Percentiles rank a stretch among this genome's conserved stretches.
phyloP scores from a whole-genome alignment of 352 stramenopile species.

The Phytophthora lateralis region DNA sequence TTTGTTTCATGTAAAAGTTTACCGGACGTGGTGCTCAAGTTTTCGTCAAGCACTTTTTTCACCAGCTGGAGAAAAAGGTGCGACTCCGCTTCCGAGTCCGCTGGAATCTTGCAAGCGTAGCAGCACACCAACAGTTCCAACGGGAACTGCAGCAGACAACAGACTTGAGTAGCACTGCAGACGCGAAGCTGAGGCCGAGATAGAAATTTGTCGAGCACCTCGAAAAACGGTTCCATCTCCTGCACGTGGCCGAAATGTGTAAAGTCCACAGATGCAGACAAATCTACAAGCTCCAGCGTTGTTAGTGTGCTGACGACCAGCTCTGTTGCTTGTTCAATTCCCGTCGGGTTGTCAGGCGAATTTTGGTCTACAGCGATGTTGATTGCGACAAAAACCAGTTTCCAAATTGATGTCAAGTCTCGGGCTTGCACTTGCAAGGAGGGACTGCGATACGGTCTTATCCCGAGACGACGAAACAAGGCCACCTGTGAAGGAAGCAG shows the following conservation, averaged over 20 bases:
- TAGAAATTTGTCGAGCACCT: slow-evolving; percentile 31
- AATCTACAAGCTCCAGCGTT: slow-evolving; percentile 44
- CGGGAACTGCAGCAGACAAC: slow-evolving; percentile 46
- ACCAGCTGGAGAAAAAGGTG: slow-evolving; percentile 31
- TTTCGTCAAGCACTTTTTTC: slow-evolving; percentile 14
- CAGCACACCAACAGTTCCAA: slow-evolving; percentile 49
- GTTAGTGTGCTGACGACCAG: slow-evolving; percentile 41
- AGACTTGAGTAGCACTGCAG: slow-evolving; percentile 30
- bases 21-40: neutral
- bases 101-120: slow-evolving; percentile 39
- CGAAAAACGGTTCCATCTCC: slow-evolving; percentile 23
- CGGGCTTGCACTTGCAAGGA: neutral
- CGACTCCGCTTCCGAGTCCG: slow-evolving; percentile 15
- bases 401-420: slow-evolving; percentile 34
- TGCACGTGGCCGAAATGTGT: neutral
- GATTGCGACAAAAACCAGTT: slow-evolving; percentile 36
- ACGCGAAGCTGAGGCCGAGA: slow-evolving; percentile 16
- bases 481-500: slow-evolving; percentile 59
- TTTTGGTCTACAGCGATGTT: slow-evolving; percentile 25
- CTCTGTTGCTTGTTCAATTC: slow-evolving; percentile 36
- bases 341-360: neutral
- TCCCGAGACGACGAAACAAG: slow-evolving; percentile 44
- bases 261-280: slow-evolving; percentile 40
- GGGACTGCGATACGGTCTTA: slow-evolving; percentile 13
- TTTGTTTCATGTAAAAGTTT: neutral